These are phyloP conservation scores for Fusarium circinatum DNA, from an alignment of 2,329 filamentous ascomycete genomes.

Conservation along the genomic window DNA sequence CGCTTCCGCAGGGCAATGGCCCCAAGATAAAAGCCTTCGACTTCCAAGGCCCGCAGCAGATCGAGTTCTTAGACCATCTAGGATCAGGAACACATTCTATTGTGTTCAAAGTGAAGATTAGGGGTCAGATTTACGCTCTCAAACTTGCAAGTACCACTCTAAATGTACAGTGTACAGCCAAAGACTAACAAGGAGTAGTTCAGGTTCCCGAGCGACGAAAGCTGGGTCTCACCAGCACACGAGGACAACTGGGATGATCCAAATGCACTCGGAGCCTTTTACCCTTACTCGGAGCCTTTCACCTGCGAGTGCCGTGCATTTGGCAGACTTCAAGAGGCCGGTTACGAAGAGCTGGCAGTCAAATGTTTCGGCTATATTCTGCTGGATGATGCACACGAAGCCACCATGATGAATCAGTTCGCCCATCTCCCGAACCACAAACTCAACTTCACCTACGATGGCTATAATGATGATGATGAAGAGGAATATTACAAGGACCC, in stretches of 20 bases:
- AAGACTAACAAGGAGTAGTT: neutral
- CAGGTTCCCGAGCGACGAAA: neutral
- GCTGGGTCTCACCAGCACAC: neutral
- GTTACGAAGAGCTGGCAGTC: neutral
- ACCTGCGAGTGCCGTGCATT: neutral
- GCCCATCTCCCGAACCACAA: neutral
- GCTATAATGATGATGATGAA: neutral
- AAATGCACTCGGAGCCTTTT: neutral
- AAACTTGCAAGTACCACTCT: neutral
- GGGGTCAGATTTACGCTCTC: neutral
- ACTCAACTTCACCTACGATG: neutral
- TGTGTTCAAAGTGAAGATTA: neutral
- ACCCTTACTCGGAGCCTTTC: neutral
- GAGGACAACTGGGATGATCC: neutral
- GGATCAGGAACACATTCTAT: neutral
- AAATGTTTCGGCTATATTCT: constrained; percentile 3
- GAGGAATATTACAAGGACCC: neutral
- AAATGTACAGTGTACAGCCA: neutral
- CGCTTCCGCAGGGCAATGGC: neutral
- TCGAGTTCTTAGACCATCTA: neutral
- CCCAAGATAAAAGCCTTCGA: neutral
- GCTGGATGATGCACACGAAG: neutral
- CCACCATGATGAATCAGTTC: neutral
- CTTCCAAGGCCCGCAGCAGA: constrained; percentile 4
- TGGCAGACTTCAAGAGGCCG: neutral